A percentile compares a stretch with the other conserved stretches of the same genome.
Evolutionary conservation across 129 eudicot species (phyloP).

Genomic region (Artemisia argyi): DNA sequence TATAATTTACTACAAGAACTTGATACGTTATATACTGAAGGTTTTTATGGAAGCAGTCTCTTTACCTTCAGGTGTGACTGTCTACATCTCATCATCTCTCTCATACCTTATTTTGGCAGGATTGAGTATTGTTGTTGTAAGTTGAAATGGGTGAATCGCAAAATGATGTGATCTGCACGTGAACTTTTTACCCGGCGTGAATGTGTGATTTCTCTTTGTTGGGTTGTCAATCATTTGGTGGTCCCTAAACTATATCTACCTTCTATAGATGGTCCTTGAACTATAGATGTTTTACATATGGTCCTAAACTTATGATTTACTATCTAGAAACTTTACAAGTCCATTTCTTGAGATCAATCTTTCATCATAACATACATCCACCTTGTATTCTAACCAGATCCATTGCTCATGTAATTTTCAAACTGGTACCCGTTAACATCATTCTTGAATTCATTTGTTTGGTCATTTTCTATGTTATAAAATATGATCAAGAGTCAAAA

Average conservation of each 20-base stretch:
- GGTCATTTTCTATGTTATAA: slow-evolving; percentile 15
- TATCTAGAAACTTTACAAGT: slow-evolving; percentile 4
- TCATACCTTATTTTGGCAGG: too few relatives aligned
- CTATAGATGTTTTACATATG: slow-evolving; percentile 21
- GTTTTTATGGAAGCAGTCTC: too few relatives aligned
- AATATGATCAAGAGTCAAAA: background rate
- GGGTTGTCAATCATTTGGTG: slow-evolving; percentile 35
- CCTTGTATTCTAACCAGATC: slow-evolving; percentile 1
- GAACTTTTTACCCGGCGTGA: slow-evolving; percentile 8
- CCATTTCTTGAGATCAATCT: slow-evolving; percentile 20
- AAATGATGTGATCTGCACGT: slow-evolving; percentile 11
- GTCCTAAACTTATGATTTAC: slow-evolving; percentile 14
- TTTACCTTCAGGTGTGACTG: too few relatives aligned
- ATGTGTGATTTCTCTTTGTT: slow-evolving; percentile 16
- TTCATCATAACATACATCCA: slow-evolving; percentile 19
- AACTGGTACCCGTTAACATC: background rate
- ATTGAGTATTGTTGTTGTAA: too few relatives aligned
- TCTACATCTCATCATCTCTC: too few relatives aligned
- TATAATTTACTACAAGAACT: too few relatives aligned
- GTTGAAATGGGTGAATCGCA: background rate
- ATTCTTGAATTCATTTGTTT: background rate
- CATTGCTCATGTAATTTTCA: background rate
- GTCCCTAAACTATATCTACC: slow-evolving; percentile 25
- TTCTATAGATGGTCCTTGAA: slow-evolving; percentile 29
- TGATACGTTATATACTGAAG: too few relatives aligned